Percentiles rank a stretch among this genome's conserved stretches.
These are phyloP conservation scores for Bromus sterilis DNA, from an alignment of 176 grass and related monocot genomes.

Conservation along the genomic window DNA sequence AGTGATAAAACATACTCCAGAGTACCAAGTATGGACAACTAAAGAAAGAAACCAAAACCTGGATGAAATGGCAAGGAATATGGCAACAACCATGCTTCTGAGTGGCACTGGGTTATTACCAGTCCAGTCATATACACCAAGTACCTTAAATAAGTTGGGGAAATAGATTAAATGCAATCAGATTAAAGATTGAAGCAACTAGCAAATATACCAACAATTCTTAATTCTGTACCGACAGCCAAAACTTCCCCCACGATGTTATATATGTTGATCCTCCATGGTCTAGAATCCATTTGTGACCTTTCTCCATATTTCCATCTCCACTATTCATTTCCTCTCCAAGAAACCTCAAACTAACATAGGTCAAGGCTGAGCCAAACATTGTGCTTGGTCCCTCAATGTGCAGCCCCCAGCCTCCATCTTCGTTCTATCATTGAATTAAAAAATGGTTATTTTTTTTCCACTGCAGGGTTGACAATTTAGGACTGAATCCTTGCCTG, in stretches of 20 bases:
- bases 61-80: constrained; percentile 84
- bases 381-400: constrained; percentile 85
- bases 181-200: no score
- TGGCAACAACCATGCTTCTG: constrained; percentile 92
- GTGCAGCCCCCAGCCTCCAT: constrained; percentile 92
- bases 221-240: constrained; percentile 51
- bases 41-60: constrained; percentile 24
- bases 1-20: no score
- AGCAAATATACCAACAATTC: background rate
- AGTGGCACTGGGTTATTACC: constrained; percentile 90
- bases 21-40: no score
- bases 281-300: constrained; percentile 71
- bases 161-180: background rate
- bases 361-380: constrained; percentile 79
- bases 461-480: background rate
- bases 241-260: constrained; percentile 92
- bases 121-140: constrained; percentile 93
- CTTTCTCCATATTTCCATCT: constrained; percentile 81
- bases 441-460: background rate
- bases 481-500: constrained; percentile 37
- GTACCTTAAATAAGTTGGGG: constrained; percentile 49
- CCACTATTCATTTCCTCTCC: constrained; percentile 56
- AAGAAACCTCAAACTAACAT: constrained; percentile 79
- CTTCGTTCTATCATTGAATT: constrained; percentile 47
- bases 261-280: constrained; percentile 76